Evolutionary conservation across 2,329 filamentous ascomycete genomes (phyloP), one percentile per base, ranked within the genome.

Genomic region (Ceratocystis huliohia): DNA sequence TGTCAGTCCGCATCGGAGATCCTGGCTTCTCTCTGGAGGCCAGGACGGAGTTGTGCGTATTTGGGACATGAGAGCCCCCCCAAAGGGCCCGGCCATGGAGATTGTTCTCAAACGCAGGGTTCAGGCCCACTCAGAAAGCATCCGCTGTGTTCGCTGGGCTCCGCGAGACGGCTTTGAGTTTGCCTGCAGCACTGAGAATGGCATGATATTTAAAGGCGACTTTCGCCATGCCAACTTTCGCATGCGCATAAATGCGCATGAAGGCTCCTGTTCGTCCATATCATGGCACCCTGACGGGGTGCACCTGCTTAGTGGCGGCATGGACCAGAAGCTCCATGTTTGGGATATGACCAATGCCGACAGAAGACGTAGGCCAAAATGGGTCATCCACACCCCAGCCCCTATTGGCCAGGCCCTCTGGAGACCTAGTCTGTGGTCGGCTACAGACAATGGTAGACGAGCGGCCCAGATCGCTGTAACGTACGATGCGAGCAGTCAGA

Each of bases 231-330:
- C 73, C 17, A 77, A 78, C 8, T 84, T 84, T 1, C 70, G 85
- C 13, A 72, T 87, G 62, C 80, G 82, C 69, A 82, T 87, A 70
- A 82, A 82, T 37, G 84, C 82, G 0, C 84, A 87, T 71, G 82
- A 85, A 66, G 84, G 81, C 69, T 77, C 81, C 0, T 84, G 83
- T 70, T 78, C 81, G 1, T 79, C 83, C 0, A 82, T 87, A 56
- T 80, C 83, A 2, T 88, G 86, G 86, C 86, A 88, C 70, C 82
- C 84, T 0, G 85, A 88, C 71, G 86, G 85, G 15, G 78, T 81
- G n/a, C 84, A 88, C 70, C 74, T 88, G 10, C 79, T 85, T 62
- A 88, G 84, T 69, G 84, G 81, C 3, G 84, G 85, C 5, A 77
- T 81, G 69, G 86, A 88, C 71, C 80, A 79, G 68, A 82, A 81